Base-by-base conservation (phyloP, 2,329 filamentous ascomycete genomes). In the Fusarium neocosmosporiellum region DNA sequence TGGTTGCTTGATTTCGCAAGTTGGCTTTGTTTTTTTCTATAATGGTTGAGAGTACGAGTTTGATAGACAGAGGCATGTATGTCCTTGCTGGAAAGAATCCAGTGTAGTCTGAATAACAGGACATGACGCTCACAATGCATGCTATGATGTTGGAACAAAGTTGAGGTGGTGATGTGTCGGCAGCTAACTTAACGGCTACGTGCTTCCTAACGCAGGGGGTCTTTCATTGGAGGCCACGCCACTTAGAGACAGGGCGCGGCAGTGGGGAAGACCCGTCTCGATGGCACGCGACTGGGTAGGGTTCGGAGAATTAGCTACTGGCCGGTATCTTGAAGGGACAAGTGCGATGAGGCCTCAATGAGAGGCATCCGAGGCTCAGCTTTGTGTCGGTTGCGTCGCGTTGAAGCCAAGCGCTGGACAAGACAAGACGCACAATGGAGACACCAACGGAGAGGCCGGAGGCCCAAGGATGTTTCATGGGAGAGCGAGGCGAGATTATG, bases 91-190 rank as follows among this genome's bases (percentile, higher is more conserved):
- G 5, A 20, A 7, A 24, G 24, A 36, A 58, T 59, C 29, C 43
- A 22, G 18, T n/a, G 36, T 41, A 58, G 68, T 18, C n/a, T 41
- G 24, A 71, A 70, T 58, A 59, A 48, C 50, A 50, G 20, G 43
- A 53, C 20, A 60, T n/a, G 1, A 34, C n/a, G 20, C 29, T 11
- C 14, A 20, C 22, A 31, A 43, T 27, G 29, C 5, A 59, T 46
- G 33, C 20, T 34, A 59, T 65, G 71, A 74, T 59, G 65, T 74
- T 48, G 59, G 60, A 66, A 73, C 64, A 74, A 74, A 55, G 65
- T 55, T 53, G n/a, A 27, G 43, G n/a, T 63, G 62, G 36, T 43
- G 57, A 34, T 34, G 39, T 60, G 24, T 37, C 20, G 27, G 33
- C n/a, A 27, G 27, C 33, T 55, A 55, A 22, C 20, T 29, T 54